Evolutionary conservation across 2,329 filamentous ascomycete genomes (phyloP).

Genomic region (Trematosphaeria pertusa): DNA sequence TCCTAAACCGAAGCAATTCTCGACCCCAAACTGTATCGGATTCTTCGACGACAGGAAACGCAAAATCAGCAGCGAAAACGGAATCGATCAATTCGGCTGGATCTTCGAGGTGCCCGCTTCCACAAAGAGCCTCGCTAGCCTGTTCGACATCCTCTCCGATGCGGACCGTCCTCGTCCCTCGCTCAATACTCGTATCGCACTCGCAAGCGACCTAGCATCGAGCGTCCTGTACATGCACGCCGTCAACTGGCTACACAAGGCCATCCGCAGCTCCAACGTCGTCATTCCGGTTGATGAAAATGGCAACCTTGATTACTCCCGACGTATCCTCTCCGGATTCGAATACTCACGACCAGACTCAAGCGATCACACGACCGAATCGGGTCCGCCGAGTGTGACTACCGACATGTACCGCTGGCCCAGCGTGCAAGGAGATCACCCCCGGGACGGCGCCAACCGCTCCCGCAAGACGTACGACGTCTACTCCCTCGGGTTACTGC

Average conservation of each 20-base stretch:
- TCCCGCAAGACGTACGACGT: slow-evolving; percentile 56
- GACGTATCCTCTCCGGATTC: slow-evolving; percentile 15
- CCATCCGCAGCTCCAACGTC: slow-evolving; percentile 58
- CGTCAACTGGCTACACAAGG: slow-evolving; percentile 62
- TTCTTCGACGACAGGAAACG: background rate
- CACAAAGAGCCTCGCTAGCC: background rate
- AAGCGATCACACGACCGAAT: background rate
- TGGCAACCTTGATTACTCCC: slow-evolving; percentile 49
- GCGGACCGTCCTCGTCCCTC: slow-evolving; percentile 14
- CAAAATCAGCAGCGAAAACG: background rate
- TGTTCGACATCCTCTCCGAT: background rate
- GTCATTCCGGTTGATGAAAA: slow-evolving; percentile 44
- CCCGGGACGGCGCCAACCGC: slow-evolving; percentile 43
- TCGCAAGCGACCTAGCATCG: slow-evolving; percentile 58
- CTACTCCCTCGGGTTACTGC: slow-evolving; percentile 57
- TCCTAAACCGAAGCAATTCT: background rate
- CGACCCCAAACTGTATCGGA: background rate
- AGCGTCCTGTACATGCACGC: slow-evolving; percentile 60
- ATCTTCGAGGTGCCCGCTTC: background rate
- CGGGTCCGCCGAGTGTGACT: background rate
- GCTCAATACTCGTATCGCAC: slow-evolving; percentile 56
- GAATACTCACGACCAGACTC: background rate
- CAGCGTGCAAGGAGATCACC: slow-evolving; percentile 42
- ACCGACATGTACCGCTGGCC: background rate
- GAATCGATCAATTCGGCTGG: background rate